These are phyloP conservation scores for Carex parvula DNA, from an alignment of 176 grass and related monocot species.

Conservation along the genomic window DNA sequence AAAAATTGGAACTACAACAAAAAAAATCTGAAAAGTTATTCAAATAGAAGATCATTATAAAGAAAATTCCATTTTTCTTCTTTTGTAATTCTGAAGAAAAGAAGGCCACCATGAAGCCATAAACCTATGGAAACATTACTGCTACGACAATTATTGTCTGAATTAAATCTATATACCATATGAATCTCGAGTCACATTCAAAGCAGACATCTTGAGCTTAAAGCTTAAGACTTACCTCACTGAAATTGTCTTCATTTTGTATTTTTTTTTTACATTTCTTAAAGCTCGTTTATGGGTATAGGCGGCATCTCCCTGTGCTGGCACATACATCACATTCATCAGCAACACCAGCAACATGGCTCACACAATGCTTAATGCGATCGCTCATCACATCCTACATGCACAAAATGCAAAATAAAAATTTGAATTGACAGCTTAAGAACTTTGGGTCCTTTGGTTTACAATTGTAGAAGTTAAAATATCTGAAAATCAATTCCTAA, in stretches of 20 bases:
- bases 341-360: constrained; percentile 50
- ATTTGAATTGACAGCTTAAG: neutral
- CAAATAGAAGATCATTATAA: no score
- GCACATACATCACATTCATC: constrained; percentile 70
- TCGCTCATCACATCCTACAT: constrained; percentile 83
- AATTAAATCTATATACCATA: neutral
- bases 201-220: neutral
- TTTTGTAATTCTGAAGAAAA: no score
- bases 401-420: neutral
- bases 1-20: no score
- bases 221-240: neutral
- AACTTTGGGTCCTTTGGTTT: neutral
- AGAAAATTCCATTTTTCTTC: no score
- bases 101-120: no score
- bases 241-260: neutral
- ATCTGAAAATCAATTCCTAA: no score
- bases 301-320: constrained; percentile 66
- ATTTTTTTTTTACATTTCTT: neutral
- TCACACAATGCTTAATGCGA: constrained; percentile 83
- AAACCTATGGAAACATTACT: no score
- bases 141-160: no score
- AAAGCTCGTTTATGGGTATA: constrained; percentile 37
- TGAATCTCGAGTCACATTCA: neutral
- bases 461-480: no score
- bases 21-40: no score